A percentile compares a stretch with the other conserved stretches of the same genome.
phyloP scores from a whole-genome alignment of 768 basidiomycete species.

The Auriscalpium vulgare region DNA sequence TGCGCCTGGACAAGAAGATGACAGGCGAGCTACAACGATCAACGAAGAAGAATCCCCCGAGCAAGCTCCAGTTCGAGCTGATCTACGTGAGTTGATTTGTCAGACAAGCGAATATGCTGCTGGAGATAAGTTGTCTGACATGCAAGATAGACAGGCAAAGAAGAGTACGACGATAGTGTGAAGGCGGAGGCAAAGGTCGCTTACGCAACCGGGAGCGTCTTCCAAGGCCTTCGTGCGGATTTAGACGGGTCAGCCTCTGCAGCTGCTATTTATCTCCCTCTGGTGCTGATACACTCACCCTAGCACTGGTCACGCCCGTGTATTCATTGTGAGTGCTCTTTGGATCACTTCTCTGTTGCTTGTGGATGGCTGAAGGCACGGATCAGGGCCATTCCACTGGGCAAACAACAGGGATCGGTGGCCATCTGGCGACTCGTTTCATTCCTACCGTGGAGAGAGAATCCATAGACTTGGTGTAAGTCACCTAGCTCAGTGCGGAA shows the following conservation, averaged over 20 bases:
- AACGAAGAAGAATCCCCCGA: constrained; percentile 92
- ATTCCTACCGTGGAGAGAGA: constrained; percentile 97
- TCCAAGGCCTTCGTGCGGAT: constrained; percentile 81
- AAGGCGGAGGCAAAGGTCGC: constrained; percentile 57
- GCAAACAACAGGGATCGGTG: constrained; percentile 81
- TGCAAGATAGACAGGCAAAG: constrained; percentile 60
- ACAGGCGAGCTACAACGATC: constrained; percentile 73
- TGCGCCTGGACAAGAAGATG: constrained; percentile 57
- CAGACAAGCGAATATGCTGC: neutral
- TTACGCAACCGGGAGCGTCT: constrained; percentile 68
- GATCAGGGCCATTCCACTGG: constrained; percentile 78
- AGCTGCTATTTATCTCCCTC: neutral
- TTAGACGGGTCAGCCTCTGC: constrained; percentile 58
- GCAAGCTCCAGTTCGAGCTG: constrained; percentile 64
- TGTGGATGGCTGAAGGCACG: neutral
- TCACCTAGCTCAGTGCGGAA: neutral
- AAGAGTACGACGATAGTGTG: constrained; percentile 67
- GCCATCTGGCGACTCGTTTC: constrained; percentile 71
- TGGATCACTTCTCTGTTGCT: neutral
- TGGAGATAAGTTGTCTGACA: neutral
- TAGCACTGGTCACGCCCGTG: constrained; percentile 58
- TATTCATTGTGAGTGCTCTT: constrained; percentile 66
- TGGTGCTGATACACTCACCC: neutral
- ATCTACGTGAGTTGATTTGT: constrained; percentile 57
- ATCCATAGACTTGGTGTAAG: constrained; percentile 81